Percentiles rank a stretch among this genome's conserved stretches.
These are phyloP conservation scores for Spergularia azorica DNA, from an alignment of 179 eudicot genomes.

Conservation along the genomic window DNA sequence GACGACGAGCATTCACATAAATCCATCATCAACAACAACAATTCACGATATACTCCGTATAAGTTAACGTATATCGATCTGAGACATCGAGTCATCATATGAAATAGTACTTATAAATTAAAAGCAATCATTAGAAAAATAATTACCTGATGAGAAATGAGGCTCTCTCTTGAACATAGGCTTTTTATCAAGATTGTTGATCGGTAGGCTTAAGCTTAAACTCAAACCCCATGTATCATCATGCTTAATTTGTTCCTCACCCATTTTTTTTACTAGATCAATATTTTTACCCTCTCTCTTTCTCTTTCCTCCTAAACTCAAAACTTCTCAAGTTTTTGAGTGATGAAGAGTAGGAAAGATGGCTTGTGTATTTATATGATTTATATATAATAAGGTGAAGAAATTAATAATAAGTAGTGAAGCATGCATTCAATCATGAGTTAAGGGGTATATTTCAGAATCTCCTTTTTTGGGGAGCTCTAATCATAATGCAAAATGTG, in stretches of 20 bases:
- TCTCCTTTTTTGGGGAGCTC: conserved; percentile 9
- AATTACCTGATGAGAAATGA: conserved; percentile 11
- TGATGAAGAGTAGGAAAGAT: background rate
- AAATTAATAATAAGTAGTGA: background rate
- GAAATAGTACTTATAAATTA: no score
- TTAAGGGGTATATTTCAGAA: conserved; percentile 14
- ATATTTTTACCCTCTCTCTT: background rate
- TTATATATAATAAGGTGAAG: background rate
- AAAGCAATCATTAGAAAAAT: conserved; percentile 2
- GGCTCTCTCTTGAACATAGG: conserved; percentile 22
- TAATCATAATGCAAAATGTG: conserved; percentile 24
- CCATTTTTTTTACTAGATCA: conserved; percentile 26
- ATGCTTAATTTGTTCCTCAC: conserved; percentile 30
- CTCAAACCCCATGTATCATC: conserved; percentile 56
- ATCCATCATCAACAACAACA: no score
- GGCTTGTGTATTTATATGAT: conserved; percentile 5
- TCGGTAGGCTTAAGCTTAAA: conserved; percentile 56
- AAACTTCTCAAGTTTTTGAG: background rate
- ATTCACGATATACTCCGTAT: no score
- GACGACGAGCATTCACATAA: no score
- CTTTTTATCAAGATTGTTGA: conserved; percentile 22
- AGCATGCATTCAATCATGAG: conserved; percentile 36
- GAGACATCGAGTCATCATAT: no score
- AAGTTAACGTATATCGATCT: no score
- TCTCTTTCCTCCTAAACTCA: conserved; percentile 1